phyloP scores from a whole-genome alignment of 2,329 filamentous ascomycete species.

The Diaporthe aspalathi region DNA sequence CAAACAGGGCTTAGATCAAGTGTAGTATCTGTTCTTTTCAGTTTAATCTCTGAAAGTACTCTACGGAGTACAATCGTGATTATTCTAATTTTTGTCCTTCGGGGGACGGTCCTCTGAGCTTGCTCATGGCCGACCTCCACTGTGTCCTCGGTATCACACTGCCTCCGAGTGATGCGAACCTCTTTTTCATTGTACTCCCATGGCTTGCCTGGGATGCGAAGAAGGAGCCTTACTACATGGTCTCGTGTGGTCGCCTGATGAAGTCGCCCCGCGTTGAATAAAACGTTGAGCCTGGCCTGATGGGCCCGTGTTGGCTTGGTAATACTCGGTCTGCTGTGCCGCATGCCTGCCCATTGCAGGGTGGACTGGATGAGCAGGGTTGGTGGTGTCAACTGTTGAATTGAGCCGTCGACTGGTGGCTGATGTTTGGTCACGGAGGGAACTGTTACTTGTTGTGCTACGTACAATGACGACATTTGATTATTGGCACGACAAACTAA shows the following conservation, averaged over 20 bases:
- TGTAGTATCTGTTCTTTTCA: slow-evolving; percentile 87
- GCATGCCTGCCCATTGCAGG: not conserved
- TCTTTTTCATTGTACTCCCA: slow-evolving; percentile 68
- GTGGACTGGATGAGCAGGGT: too few relatives aligned
- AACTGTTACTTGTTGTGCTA: not conserved
- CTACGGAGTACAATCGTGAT: slow-evolving; percentile 74
- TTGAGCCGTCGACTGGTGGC: not conserved
- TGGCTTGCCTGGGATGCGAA: slow-evolving; percentile 63
- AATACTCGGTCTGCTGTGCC: too few relatives aligned
- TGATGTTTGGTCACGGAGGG: not conserved
- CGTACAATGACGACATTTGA: not conserved
- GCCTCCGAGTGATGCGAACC: slow-evolving; percentile 74
- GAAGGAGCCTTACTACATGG: slow-evolving; percentile 54
- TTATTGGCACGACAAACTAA: not conserved
- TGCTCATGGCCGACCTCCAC: slow-evolving; percentile 70
- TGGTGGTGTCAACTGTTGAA: too few relatives aligned
- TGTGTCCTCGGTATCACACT: slow-evolving; percentile 81
- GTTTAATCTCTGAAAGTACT: slow-evolving; percentile 83
- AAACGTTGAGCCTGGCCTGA: too few relatives aligned
- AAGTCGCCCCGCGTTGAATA: too few relatives aligned
- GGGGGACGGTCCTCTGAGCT: slow-evolving; percentile 70
- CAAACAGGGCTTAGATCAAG: slow-evolving; percentile 70
- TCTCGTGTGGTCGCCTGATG: not conserved
- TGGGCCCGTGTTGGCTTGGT: not conserved
- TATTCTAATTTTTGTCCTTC: slow-evolving; percentile 76